phyloP scores from a whole-genome alignment of 768 basidiomycete genomes.

The Leccinum disarticulatum region DNA sequence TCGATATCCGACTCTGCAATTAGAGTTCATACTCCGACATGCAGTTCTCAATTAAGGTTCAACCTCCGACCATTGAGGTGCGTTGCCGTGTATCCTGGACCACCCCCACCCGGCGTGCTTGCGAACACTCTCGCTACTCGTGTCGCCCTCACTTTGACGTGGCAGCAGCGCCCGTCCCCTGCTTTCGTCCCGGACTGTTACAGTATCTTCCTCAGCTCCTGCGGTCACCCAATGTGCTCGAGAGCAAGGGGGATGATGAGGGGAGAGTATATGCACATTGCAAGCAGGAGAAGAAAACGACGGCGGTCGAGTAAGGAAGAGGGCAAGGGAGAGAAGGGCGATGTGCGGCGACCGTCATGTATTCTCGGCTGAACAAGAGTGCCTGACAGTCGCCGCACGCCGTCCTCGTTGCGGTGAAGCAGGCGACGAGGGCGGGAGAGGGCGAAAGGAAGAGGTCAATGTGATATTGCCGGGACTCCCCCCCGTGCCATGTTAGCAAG shows the following conservation, averaged over 20 bases:
- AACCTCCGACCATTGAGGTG: not conserved
- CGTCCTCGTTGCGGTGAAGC: too few species aligned
- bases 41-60: not conserved
- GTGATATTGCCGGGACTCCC: too few species aligned
- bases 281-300: not conserved
- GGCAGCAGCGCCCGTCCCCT: too few species aligned
- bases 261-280: not conserved
- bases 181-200: not conserved
- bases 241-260: not conserved
- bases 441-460: too few species aligned
- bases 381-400: too few species aligned
- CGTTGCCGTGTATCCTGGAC: not conserved
- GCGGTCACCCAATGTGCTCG: not conserved
- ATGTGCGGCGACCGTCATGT: too few species aligned
- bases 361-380: too few species aligned
- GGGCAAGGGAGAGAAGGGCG: not conserved
- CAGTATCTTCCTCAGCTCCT: not conserved
- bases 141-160: not conserved
- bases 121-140: not conserved
- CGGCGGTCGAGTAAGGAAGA: too few species aligned
- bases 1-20: conserved; percentile 17
- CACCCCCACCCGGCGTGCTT: not conserved
- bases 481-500: too few species aligned
- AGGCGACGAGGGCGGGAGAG: too few species aligned
- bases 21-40: conserved; percentile 25